Evolutionary conservation across 805 yeast species (phyloP), one percentile per base, ranked within the genome.

Genomic region (Candida sithepensis): DNA sequence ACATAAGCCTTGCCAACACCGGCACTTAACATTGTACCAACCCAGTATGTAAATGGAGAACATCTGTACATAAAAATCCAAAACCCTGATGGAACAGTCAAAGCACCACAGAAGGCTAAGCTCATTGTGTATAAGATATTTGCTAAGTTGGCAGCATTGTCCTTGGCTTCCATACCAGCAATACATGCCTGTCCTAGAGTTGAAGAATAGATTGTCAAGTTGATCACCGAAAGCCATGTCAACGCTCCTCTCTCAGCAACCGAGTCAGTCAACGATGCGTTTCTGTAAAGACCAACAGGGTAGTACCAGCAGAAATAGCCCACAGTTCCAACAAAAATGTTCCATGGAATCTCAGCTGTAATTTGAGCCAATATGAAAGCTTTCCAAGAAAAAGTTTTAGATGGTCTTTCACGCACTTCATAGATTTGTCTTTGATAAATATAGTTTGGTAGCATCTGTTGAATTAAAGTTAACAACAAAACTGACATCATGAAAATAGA

Each of bases 41-140:
- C 69, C 68, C 84, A 73, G 56, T 85, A 86, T 1, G 89, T 82
- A 52, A 84, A 69, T 16, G 94, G 92, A 22, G 84, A 79, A 18
- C 72, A 76, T 61, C 90, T 73, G 73, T 84, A 85, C 88, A 85
- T 82, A 73, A 84, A 85, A 39, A 76, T 70, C 90, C 91, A 80
- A 73, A 87, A 87, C n/a, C 88, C 81, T 16, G 70, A 60, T 40
- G 81, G 77, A 21, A 78, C 70, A 14, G 78, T 80, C 69, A 87
- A 69, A 39, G 84, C 88, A 74, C 96, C 96, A 74, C 89, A 84
- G 78, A 86, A 85, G 46, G 77, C 76, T 67, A 87, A 69, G 37
- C 79, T 70, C 73, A 84, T 66, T 2, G 85, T 79, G 65, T 81
- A 84, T 51, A 82, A 59, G 56, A 85, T 58, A 33, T 77, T 68